Evolutionary conservation across 2,329 filamentous ascomycete species (phyloP), one percentile per base, ranked within the genome.

Genomic region (Aspergillus pseudotamarii): DNA sequence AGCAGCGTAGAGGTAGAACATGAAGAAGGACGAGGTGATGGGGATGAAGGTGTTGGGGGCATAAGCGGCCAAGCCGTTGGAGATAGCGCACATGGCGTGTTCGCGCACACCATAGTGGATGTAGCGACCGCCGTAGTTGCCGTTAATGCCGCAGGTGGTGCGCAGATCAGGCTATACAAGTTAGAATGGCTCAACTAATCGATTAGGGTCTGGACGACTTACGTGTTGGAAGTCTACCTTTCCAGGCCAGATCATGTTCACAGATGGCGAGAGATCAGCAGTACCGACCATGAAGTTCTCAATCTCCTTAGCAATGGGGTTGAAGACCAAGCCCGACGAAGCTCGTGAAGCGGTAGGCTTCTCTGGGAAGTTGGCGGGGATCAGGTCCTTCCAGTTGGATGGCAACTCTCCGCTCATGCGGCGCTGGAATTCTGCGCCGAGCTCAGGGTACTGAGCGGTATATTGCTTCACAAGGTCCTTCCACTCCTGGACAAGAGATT

Each of bases 1-100:
- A 0, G 86, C 86, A 11, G 85, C 85, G 62, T 79, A 80, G 76
- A 84, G 75, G 67, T 88, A 88, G 73, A 88, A 88, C 84, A 89
- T 88, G 78, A 88, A 88, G 76, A 88, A 89, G 5, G 81, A 82
- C 0, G 84, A 83, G 1, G 86, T 89, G 41, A 88, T 75, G 0
- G 86, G 86, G 9, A 89, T 75, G 66, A 88, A 82, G 0, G 85
- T 86, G 28, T 81, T 83, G 41, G 80, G 83, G 62, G 79, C 78
- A 63, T 81, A 89, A 1, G 87, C 87, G 0, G 87, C 86, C 4
- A 89, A 74, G 3, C 87, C 88, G 71, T 97, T 97, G 84, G 96
- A 91, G 82, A 96, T 92, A 75, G 91, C 91, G 2, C 81, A 81
- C 87, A 89, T 89, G 60, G 86, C 86, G 69, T 88, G 86, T 67